These are phyloP conservation scores for Vitellaria paradoxa DNA, from an alignment of 179 eudicot genomes.

Conservation along the genomic window DNA sequence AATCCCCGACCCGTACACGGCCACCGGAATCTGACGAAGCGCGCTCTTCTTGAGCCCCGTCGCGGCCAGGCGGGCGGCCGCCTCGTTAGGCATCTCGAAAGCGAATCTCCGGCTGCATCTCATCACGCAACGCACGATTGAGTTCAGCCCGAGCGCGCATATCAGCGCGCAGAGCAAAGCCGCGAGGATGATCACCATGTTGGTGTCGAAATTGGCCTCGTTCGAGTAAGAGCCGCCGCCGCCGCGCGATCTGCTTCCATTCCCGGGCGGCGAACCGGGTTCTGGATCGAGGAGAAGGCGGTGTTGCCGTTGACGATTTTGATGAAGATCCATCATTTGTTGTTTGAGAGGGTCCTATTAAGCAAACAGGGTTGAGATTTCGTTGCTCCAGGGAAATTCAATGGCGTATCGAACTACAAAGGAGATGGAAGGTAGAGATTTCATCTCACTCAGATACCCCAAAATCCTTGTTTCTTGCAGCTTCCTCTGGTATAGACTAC, in stretches of 20 bases:
- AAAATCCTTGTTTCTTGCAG: constrained; percentile 5
- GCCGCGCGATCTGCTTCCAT: neutral
- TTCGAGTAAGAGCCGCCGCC: neutral
- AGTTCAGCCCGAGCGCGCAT: constrained; percentile 19
- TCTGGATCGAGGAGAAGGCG: constrained; percentile 1
- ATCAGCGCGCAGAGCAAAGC: constrained; percentile 22
- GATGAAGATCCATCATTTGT: neutral
- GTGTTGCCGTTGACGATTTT: neutral
- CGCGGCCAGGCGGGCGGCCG: neutral
- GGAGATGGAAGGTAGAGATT: constrained; percentile 23
- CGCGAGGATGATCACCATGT: constrained; percentile 24
- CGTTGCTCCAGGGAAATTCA: constrained; percentile 19
- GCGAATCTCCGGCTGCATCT: constrained; percentile 20
- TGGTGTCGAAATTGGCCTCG: constrained; percentile 22
- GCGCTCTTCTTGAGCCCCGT: constrained; percentile 12
- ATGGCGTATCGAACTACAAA: constrained; percentile 22
- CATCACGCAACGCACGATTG: constrained; percentile 13
- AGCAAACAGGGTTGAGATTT: constrained; percentile 12
- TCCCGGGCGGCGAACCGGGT: neutral
- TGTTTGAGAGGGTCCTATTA: neutral
- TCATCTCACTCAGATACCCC: constrained; percentile 11
- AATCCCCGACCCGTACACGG: neutral
- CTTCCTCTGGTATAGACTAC: neutral
- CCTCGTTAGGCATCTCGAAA: neutral
- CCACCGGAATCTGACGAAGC: constrained; percentile 19